Evolutionary conservation across 129 eudicot species (phyloP).

Genomic region (Helichrysum umbraculigerum): DNA sequence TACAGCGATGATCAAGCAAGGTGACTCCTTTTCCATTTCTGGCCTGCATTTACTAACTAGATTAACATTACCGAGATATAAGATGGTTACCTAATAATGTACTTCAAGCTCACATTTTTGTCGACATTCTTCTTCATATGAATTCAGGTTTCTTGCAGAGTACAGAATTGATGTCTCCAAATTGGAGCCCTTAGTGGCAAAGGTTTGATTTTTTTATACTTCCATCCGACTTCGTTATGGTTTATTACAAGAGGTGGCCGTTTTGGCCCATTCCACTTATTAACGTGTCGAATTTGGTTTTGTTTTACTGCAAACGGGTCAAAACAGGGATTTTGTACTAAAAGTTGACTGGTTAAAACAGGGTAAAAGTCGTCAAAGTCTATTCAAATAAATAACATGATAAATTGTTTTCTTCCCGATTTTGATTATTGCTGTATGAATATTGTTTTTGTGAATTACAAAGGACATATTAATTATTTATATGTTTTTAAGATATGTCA

Average conservation of each 20-base stretch:
- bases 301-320: background rate
- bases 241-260: background rate
- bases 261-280: background rate
- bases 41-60: background rate
- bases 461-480: background rate
- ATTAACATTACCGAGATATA: background rate
- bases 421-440: background rate
- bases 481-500: background rate
- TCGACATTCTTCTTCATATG: background rate
- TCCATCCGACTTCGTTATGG: background rate
- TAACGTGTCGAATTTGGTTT: background rate
- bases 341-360: background rate
- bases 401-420: background rate
- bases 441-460: background rate
- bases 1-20: conserved; percentile 92
- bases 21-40: conserved; percentile 37
- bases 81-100: background rate
- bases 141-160: conserved; percentile 66
- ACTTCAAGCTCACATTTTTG: background rate
- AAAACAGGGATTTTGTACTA: background rate
- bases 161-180: conserved; percentile 90
- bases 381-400: background rate
- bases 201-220: conserved; percentile 48
- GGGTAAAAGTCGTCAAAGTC: background rate
- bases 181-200: conserved; percentile 96